These are phyloP conservation scores for Casaregolazyma suthepensis DNA, from an alignment of 1,139 yeast genomes.

Conservation along the genomic window DNA sequence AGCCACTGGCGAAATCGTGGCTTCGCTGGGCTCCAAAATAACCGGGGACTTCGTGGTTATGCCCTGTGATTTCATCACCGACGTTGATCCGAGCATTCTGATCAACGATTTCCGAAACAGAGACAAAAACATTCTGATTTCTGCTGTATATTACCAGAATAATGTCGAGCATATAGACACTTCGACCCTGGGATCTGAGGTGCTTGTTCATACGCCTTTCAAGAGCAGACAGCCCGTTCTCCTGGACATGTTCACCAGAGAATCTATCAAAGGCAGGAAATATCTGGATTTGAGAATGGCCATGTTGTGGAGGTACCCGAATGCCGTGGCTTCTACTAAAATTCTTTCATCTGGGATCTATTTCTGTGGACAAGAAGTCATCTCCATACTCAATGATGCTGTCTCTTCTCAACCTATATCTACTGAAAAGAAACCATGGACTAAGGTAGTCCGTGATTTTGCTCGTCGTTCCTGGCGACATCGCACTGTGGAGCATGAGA, in stretches of 20 bases:
- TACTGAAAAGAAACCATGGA: slow-evolving; percentile 43
- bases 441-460: slow-evolving; percentile 73
- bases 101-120: slow-evolving; percentile 77
- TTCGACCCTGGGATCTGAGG: slow-evolving; percentile 59
- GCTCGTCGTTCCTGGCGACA: slow-evolving; percentile 93
- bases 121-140: slow-evolving; percentile 55
- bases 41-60: slow-evolving; percentile 61
- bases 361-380: slow-evolving; percentile 58
- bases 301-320: slow-evolving; percentile 84
- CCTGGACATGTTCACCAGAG: slow-evolving; percentile 64
- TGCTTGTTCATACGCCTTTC: slow-evolving; percentile 48
- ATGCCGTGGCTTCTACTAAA: slow-evolving; percentile 66
- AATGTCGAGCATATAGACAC: slow-evolving; percentile 69
- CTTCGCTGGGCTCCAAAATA: slow-evolving; percentile 41
- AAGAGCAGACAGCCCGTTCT: slow-evolving; percentile 44
- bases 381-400: slow-evolving; percentile 34
- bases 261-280: slow-evolving; percentile 61
- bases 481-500: slow-evolving; percentile 49
- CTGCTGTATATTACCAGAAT: slow-evolving; percentile 63
- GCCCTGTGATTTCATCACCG: slow-evolving; percentile 92
- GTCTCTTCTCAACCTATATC: slow-evolving; percentile 13
- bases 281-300: slow-evolving; percentile 74
- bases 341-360: slow-evolving; percentile 74
- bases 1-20: slow-evolving; percentile 55
- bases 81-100: slow-evolving; percentile 82